Base-by-base conservation (phyloP, 768 basidiomycete species). In the Suillus paluster region DNA sequence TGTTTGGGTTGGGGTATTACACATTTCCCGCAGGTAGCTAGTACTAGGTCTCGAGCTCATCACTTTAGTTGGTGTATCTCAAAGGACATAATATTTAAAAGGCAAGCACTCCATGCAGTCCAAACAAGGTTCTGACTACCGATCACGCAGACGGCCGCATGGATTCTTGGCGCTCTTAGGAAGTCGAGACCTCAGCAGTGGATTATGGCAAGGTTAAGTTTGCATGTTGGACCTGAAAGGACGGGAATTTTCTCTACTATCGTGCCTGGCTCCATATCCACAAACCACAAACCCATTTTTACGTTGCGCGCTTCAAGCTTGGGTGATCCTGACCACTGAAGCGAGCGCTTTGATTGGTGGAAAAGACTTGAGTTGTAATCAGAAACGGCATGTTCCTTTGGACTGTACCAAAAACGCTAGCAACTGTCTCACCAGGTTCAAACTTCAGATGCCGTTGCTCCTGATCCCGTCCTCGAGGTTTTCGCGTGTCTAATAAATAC, bases 391-490 rank as follows among this genome's bases (percentile, higher is more conserved):
- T 55, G 12, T 55, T 39, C 49, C 49, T 27, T 49, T 30, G 27
- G 19, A 49, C 19, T n/a, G 42, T 44, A 44, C 41, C 15, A 41
- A 41, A 44, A 38, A 38, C 19, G 19, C n/a, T 44, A 19, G 42
- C 42, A 44, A n/a, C 14, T 55, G 48, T 50, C 48, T 19, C 48
- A 49, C 48, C 21, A 54, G 34, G 34, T 54, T 36, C 34, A 54
- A 53, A 53, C 21, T 34, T 53, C 34, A 36, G 50, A 34, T 30
- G 30, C 70, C 68, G 72, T 46, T 30, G 41, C 53, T 54, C 61
- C 61, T 64, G 70, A 66, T 64, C 63, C 66, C 72, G 64, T 76
- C 73, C 73, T 74, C 75, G 73, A 74, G 73, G 73, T 66, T 67
- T 63, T 70, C 69, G 66, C 71, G 66, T 74, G 75, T 73, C 44